Evolutionary conservation across 495 filamentous ascomycete species (phyloP).

Genomic region (Tuber aestivum): DNA sequence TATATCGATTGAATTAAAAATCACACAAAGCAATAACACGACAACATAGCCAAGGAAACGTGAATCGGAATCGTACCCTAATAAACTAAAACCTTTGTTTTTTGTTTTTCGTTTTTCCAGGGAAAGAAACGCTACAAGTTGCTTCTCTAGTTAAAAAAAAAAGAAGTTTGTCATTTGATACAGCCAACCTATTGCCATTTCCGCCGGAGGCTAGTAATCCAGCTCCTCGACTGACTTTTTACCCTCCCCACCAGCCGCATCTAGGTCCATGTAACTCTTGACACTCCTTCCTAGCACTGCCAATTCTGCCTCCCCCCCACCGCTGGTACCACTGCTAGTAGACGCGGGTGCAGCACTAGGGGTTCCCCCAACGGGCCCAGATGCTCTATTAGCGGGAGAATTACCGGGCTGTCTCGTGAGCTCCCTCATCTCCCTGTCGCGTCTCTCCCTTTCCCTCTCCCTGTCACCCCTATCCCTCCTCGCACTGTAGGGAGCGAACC

Average conservation of each 20-base stretch:
- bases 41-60: neutral
- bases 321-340: constrained; percentile 46
- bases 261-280: constrained; percentile 95
- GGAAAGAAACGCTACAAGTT: neutral
- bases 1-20: constrained; percentile 1
- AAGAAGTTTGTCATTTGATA: constrained; percentile 3
- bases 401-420: constrained; percentile 39
- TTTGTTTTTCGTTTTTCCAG: neutral
- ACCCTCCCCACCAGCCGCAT: constrained; percentile 61
- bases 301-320: constrained; percentile 60
- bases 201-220: constrained; percentile 49
- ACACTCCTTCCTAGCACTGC: constrained; percentile 82
- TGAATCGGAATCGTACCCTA: neutral
- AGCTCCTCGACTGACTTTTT: constrained; percentile 49
- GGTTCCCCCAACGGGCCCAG: constrained; percentile 32
- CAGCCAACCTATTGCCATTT: constrained; percentile 2
- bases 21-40: neutral
- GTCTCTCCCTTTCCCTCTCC: constrained; percentile 37
- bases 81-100: neutral
- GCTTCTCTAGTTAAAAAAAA: neutral
- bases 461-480: constrained; percentile 50
- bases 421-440: constrained; percentile 42
- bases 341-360: constrained; percentile 24
- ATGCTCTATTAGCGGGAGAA: constrained; percentile 9
- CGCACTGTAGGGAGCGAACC: constrained; percentile 42